Percentiles rank a stretch among this genome's conserved stretches.
Evolutionary conservation across 2,329 filamentous ascomycete genomes (phyloP).

Genomic region (Fusarium zealandicum): DNA sequence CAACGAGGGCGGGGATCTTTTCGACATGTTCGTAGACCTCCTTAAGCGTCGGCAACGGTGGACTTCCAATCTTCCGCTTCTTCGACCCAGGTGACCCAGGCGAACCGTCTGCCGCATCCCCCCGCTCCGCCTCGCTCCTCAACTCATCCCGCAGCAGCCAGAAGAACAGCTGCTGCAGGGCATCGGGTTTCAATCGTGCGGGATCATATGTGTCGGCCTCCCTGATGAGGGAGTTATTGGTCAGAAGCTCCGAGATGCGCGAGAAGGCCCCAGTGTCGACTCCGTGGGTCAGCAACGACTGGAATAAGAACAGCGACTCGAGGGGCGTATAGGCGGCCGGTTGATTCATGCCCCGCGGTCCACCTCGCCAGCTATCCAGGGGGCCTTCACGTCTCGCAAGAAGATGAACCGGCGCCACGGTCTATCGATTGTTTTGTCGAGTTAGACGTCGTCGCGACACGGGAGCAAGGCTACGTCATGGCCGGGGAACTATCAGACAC

Average conservation of each 20-base stretch:
- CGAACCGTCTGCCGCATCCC: conserved; percentile 51
- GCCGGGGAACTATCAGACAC: conserved; percentile 37
- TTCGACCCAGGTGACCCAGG: conserved; percentile 64
- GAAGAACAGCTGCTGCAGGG: conserved; percentile 80
- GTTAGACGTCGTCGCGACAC: conserved; percentile 36
- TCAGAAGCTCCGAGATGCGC: conserved; percentile 76
- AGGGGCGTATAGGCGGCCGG: conserved; percentile 78
- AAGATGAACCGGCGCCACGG: conserved; percentile 64
- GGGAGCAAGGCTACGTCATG: conserved; percentile 41
- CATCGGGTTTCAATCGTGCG: conserved; percentile 75
- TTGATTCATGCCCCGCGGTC: conserved; percentile 63
- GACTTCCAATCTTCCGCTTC: conserved; percentile 77
- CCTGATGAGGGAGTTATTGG: conserved; percentile 75
- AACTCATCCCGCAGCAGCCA: conserved; percentile 78
- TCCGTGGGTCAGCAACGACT: conserved; percentile 75
- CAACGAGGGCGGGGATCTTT: conserved; percentile 73
- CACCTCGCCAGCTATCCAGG: conserved; percentile 64
- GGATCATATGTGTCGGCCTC: conserved; percentile 76
- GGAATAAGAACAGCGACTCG: conserved; percentile 86
- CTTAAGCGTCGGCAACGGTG: conserved; percentile 68
- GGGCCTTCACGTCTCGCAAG: conserved; percentile 60
- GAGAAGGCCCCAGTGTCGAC: conserved; percentile 70
- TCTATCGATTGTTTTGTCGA: conserved; percentile 43
- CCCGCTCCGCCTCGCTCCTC: conserved; percentile 55
- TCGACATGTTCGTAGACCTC: conserved; percentile 72